Percentiles rank a stretch among this genome's conserved stretches.
These are phyloP conservation scores for Aspergillus affinis DNA, from an alignment of 495 filamentous ascomycete species.

Conservation along the genomic window DNA sequence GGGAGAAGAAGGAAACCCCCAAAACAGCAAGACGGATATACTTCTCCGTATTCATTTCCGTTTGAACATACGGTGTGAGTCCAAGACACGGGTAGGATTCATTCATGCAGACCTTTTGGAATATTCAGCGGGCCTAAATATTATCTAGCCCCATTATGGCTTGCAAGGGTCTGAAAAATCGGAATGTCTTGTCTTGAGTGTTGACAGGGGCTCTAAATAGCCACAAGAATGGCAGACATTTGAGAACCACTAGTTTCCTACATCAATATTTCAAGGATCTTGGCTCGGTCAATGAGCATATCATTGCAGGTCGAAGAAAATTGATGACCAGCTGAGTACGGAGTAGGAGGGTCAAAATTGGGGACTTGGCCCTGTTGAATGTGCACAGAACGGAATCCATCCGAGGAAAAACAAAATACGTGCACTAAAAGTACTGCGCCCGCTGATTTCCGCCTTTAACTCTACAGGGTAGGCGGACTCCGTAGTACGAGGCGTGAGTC, in stretches of 20 bases:
- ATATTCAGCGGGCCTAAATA: too few species aligned
- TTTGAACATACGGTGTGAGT: too few species aligned
- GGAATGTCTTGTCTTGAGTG: background rate
- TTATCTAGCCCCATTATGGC: background rate
- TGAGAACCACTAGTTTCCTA: too few species aligned
- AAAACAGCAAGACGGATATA: too few species aligned
- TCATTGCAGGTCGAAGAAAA: background rate
- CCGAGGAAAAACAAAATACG: background rate
- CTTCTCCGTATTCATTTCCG: too few species aligned
- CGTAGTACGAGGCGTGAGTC: background rate
- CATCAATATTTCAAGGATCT: background rate
- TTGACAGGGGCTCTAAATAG: too few species aligned
- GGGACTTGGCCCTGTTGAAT: background rate
- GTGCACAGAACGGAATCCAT: background rate
- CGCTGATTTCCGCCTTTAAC: background rate
- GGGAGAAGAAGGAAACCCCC: too few species aligned
- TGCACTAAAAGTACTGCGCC: background rate
- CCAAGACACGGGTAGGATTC: too few species aligned
- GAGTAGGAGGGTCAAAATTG: background rate
- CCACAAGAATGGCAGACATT: too few species aligned
- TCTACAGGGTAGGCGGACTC: background rate
- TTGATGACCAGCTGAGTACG: background rate
- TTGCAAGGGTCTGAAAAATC: background rate
- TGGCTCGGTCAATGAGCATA: background rate
- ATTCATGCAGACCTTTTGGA: too few species aligned